Base-by-base conservation (phyloP, 768 basidiomycete species). In the Suillus subluteus region DNA sequence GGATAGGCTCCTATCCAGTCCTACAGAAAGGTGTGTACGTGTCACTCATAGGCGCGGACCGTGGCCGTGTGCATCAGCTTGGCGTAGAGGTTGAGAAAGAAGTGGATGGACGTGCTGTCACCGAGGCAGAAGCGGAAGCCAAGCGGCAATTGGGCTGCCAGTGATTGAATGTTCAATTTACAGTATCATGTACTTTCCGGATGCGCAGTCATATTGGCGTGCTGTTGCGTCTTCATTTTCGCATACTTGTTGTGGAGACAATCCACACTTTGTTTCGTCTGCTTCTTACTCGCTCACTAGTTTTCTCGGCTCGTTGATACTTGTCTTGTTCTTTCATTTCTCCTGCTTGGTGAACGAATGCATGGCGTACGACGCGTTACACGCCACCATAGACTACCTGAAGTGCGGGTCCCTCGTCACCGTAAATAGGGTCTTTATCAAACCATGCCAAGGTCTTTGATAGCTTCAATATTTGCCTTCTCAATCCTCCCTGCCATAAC, bases 1-100 rank as follows among this genome's bases (percentile, higher is more conserved):
- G 92, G 74, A 85, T 96, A 23, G 91, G 96, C 50, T 92, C 90
- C 40, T 94, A 92, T 77, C 88, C 90, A 37, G 82, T 86, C 37
- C 75, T 89, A 58, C 72, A 78, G 65, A 78, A 75, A 52, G 90
- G 90, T 18, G 91, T 91, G 11, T 89, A 88, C 64, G 88, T 91
- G 35, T 85, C 85, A 48, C 78, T 88, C 67, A 88, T 88, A 67
- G 88, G 86, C 6, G 75, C 71, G 37, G 72, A 82, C 58, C 79
- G 79, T 68, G 74, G 80, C 37, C 82, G 83, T 68, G 77, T 92
- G 6, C 80, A 79, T 21, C 82, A 84, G 44, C 79, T 91, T 56
- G 90, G 87, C 0, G 78, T 82, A 62, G 91, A 92, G 73, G 88
- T 91, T 7, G 90, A 86, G 72, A 73, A 70, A 65, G 86, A 85